Evolutionary conservation across 805 yeast species (phyloP).

Genomic region (Starmerella floricola): DNA sequence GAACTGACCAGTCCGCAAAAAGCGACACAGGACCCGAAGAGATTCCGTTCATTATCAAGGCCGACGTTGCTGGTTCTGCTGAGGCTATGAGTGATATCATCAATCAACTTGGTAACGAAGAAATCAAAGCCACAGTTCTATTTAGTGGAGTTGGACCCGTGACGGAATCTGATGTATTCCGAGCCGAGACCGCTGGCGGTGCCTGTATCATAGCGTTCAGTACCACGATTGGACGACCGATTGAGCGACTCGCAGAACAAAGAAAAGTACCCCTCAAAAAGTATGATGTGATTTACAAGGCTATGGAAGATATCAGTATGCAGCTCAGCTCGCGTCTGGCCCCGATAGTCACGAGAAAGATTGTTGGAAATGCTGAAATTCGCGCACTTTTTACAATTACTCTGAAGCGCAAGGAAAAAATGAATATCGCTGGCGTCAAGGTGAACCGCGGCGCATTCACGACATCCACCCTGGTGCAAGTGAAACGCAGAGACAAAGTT

Average conservation of each 20-base stretch:
- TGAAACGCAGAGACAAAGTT: slow-evolving; percentile 40
- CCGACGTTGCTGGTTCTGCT: slow-evolving; percentile 89
- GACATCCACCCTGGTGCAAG: slow-evolving; percentile 46
- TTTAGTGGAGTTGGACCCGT: slow-evolving; percentile 69
- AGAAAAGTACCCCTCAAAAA: slow-evolving; percentile 46
- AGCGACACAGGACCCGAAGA: slow-evolving; percentile 29
- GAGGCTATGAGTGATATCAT: slow-evolving; percentile 86
- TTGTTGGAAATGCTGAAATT: slow-evolving; percentile 53
- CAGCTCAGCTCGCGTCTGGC: slow-evolving; percentile 47
- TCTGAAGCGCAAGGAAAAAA: slow-evolving; percentile 34
- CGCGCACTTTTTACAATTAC: slow-evolving; percentile 63
- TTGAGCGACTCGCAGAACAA: slow-evolving; percentile 44
- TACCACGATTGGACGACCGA: slow-evolving; percentile 51
- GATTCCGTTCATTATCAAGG: slow-evolving; percentile 60
- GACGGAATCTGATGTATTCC: slow-evolving; percentile 50
- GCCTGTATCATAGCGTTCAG: slow-evolving; percentile 76
- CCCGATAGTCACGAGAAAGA: slow-evolving; percentile 56
- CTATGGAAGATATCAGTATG: slow-evolving; percentile 71
- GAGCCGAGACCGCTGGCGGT: slow-evolving; percentile 53
- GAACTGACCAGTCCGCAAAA: slow-evolving; percentile 35
- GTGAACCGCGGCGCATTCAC: slow-evolving; percentile 57
- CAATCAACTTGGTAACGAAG: slow-evolving; percentile 72
- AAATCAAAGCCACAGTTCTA: slow-evolving; percentile 58
- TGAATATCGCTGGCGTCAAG: slow-evolving; percentile 78
- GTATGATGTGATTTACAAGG: slow-evolving; percentile 73